Conservation (phyloP, 73 alveolate species). For the Tetrahymena malaccensis region DNA sequence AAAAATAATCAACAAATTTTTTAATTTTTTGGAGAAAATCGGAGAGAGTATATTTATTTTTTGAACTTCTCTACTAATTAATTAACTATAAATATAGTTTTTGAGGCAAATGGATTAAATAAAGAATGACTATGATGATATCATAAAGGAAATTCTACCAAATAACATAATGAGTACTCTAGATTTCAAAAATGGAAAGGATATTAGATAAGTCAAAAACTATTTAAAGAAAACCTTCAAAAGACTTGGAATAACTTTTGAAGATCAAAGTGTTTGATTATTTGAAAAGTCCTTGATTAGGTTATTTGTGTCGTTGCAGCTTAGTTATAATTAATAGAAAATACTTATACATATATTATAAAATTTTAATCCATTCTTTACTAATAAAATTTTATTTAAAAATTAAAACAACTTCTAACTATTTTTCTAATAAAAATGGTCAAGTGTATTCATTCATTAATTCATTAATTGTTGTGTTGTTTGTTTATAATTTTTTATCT, state of each 20-base stretch:
- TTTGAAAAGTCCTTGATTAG: not conserved
- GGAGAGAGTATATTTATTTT: not conserved
- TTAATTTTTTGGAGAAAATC: not conserved
- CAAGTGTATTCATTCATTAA: not conserved
- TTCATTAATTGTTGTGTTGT: no score
- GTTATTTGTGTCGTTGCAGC: no score
- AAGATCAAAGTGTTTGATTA: not conserved
- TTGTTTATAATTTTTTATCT: no score
- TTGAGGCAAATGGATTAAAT: slow-evolving; percentile 11
- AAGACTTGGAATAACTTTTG: slow-evolving; percentile 35
- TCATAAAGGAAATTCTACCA: slow-evolving; percentile 29
- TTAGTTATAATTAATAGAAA: not conserved
- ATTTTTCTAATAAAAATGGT: not conserved
- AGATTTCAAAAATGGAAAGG: slow-evolving; percentile 34
- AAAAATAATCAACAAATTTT: not conserved
- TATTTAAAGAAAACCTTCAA: slow-evolving; percentile 37
- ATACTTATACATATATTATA: not conserved
- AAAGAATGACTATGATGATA: slow-evolving; percentile 39
- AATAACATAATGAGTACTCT: slow-evolving; percentile 20
- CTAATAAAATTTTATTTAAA: no score
- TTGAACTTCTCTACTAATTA: not conserved
- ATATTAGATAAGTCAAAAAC: slow-evolving; percentile 28
- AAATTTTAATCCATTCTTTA: no score
- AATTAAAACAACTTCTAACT: not conserved
- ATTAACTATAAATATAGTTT: not conserved